Percentiles rank a stretch among this genome's conserved stretches.
phyloP scores from a whole-genome alignment of 257 asterid genomes.

The Cordia subcordata region DNA sequence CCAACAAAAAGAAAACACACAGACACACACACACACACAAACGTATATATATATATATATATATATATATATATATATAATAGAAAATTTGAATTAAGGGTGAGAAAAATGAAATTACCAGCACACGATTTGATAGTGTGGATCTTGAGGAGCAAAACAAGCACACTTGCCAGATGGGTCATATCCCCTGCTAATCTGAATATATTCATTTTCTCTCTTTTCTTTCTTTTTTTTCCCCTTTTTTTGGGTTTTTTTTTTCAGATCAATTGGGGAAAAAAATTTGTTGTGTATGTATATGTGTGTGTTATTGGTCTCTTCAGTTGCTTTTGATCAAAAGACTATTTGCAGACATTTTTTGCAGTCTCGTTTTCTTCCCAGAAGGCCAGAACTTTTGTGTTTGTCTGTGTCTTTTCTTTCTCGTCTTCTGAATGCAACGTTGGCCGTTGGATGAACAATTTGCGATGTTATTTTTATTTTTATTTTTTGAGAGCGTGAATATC shows the following conservation, averaged over 20 bases:
- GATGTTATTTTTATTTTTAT: no score
- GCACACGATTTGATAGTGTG: slow-evolving; percentile 95
- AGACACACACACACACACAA: not conserved
- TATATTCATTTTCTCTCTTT: slow-evolving; percentile 54
- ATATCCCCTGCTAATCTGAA: slow-evolving; percentile 85
- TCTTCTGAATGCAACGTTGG: not conserved
- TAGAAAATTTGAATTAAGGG: not conserved
- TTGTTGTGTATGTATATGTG: not conserved
- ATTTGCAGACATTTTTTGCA: no score
- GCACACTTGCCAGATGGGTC: slow-evolving; percentile 90
- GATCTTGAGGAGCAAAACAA: slow-evolving; percentile 88
- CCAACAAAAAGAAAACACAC: not conserved
- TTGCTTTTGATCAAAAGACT: not conserved
- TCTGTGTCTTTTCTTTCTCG: no score
- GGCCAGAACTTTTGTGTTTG: not conserved
- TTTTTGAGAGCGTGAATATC: not conserved
- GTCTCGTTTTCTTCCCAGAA: no score
- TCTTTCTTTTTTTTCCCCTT: not conserved
- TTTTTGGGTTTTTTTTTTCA: not conserved
- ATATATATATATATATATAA: not conserved
- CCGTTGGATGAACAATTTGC: no score
- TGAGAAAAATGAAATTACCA: slow-evolving; percentile 28
- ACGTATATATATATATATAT: not conserved
- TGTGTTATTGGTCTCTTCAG: not conserved
- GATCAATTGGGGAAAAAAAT: slow-evolving; percentile 19